A percentile compares a stretch with the other conserved stretches of the same genome.
Evolutionary conservation across 177 flowering plant species (phyloP).

Genomic region (Viscum album): DNA sequence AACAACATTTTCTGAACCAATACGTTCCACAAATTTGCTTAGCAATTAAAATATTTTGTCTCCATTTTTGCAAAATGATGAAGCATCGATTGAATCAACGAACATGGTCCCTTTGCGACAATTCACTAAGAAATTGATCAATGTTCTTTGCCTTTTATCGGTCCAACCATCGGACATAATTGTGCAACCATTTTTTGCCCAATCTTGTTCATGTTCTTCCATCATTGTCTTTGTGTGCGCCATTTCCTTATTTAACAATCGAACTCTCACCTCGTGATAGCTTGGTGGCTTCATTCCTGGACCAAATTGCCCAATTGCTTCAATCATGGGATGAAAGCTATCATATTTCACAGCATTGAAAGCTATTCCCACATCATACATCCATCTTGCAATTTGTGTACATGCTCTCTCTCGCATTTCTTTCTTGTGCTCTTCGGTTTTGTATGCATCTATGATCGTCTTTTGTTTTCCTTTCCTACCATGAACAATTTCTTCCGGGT

Average conservation of each 20-base stretch:
- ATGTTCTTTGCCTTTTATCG: neutral
- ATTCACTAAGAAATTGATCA: conserved; percentile 9
- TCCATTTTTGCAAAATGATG: neutral
- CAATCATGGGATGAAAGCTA: neutral
- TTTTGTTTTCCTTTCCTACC: too few relatives aligned
- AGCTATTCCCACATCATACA: neutral
- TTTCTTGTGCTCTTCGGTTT: too few relatives aligned
- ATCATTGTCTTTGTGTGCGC: neutral
- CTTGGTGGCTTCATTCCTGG: neutral
- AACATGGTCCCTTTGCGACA: neutral
- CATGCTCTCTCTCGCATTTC: too few relatives aligned
- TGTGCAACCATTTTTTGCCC: conserved; percentile 1
- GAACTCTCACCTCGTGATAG: neutral
- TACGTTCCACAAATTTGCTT: neutral
- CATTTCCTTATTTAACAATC: neutral
- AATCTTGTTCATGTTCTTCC: neutral
- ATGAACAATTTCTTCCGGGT: too few relatives aligned
- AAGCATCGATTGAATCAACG: conserved; percentile 9
- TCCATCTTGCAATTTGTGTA: neutral
- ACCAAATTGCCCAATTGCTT: neutral
- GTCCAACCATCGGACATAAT: conserved; percentile 15
- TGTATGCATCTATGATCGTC: too few relatives aligned
- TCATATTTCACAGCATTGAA: neutral
- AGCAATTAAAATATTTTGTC: neutral
- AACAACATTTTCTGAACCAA: conserved; percentile 3